Base-by-base conservation (phyloP, 768 basidiomycete species). In the Phlegmacium glaucopus region DNA sequence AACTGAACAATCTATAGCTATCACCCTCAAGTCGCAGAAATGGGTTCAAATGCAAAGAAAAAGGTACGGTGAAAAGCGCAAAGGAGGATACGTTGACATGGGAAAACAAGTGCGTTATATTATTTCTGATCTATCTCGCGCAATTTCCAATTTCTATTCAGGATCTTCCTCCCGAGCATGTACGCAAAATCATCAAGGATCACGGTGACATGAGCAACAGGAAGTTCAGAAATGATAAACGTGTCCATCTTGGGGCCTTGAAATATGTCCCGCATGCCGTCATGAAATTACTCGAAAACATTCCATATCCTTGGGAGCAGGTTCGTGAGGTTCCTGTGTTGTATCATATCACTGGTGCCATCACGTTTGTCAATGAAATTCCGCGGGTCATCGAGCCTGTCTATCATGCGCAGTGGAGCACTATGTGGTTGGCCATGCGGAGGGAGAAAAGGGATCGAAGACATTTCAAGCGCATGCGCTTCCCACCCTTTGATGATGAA, bases 401-500 rank as follows among this genome's bases (percentile, higher is more conserved):
- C 9, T 98, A 96, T 68, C 96, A 99, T 65, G 93, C 96, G 1
- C 96, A 98, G 61, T 99, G 96, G 96, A 94, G 92, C 63, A 90
- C 91, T 5, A 99, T 99, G 96, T 99, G 96, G 96, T 75, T 99
- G 39, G 95, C 96, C 9, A 99, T 99, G 96, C 79, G 96, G 50
- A 76, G 96, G 51, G 96, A 99, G 72, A 99, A 99, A 75, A 82
- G 96, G 48, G 96, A 99, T 65, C 89, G 96, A 63, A 76, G 95
- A 49, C 96, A 99, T 68, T 99, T 99, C 76, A 99, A 99, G 75
- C 91, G 96, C 39, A 97, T 99, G 94, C 85, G 95, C 17, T 99
- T 98, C 72, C 96, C 96, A 17, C 96, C 95, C 0, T 99, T 98
- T 63, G 96, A 99, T 62, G 96, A 98, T 62, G 95, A 99, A 70